Percentiles rank a stretch among this genome's conserved stretches.
Evolutionary conservation across 176 grass and related monocot genomes (phyloP).

Genomic region (Carex kokanica): DNA sequence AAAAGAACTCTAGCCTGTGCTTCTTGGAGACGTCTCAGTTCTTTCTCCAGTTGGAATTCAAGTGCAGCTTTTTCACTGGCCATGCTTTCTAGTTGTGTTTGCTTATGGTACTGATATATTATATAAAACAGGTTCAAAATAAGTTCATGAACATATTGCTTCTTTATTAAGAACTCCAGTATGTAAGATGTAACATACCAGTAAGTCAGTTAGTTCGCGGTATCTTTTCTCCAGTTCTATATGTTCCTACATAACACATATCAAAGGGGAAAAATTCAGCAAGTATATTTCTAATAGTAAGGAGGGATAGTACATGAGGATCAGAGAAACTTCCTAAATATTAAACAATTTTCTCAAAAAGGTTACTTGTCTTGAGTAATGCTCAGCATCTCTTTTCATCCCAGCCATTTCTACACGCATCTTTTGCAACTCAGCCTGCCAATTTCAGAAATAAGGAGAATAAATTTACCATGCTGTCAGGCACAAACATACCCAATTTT

Average conservation of each 20-base stretch:
- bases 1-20: constrained; percentile 58
- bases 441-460: constrained; percentile 30
- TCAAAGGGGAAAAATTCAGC: constrained; percentile 18
- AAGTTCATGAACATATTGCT: constrained; percentile 7
- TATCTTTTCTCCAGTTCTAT: constrained; percentile 98
- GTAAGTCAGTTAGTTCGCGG: constrained; percentile 90
- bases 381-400: constrained; percentile 96
- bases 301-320: not conserved
- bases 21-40: constrained; percentile 79
- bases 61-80: constrained; percentile 88
- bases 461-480: not conserved
- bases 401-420: constrained; percentile 99
- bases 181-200: constrained; percentile 52
- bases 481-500: not conserved
- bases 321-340: constrained; percentile 14
- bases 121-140: constrained; percentile 7
- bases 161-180: not conserved
- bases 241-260: constrained; percentile 62
- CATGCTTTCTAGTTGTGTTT: constrained; percentile 97
- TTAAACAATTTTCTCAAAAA: constrained; percentile 22
- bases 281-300: constrained; percentile 12
- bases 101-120: constrained; percentile 91
- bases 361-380: constrained; percentile 97
- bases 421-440: constrained; percentile 94
- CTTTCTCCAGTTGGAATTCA: constrained; percentile 96